Base-by-base conservation (phyloP, 2,329 filamentous ascomycete species). In the Endoconidiophora laricicola region DNA sequence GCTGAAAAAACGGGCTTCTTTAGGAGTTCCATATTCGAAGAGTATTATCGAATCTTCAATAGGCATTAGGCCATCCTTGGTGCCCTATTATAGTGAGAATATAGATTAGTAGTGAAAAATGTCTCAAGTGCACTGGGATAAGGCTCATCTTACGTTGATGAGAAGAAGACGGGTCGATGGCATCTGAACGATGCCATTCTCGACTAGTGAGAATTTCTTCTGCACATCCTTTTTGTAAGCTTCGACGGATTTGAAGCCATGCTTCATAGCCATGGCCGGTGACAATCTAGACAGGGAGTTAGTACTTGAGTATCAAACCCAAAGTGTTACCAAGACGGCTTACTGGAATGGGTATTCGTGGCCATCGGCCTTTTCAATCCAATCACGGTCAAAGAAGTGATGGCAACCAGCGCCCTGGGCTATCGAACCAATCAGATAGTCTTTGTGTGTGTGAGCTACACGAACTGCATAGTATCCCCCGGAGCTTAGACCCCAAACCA, bases 391-490 rank as follows among this genome's bases (percentile, higher is more conserved):
- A 56, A 76, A 70, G 57, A 75, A 76, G 56, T 73, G 65, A 60
- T 78, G 74, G 10, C 67, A 69, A 0, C 72, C 72, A 2, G 72
- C 72, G 0, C 74, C 74, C 56, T 78, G 74, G 12, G 76, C 79
- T 18, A 83, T 67, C 20, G 63, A 62, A 0, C 79, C 80, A 0
- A 63, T 61, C 18, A 85, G 62, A 7, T 64, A 61, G 0, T 66
- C 59, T 16, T 65, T 63, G 60, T 83, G 80, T n/a, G 78, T 83
- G 60, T 82, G 77, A 42, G 79, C 79, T n/a, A 76, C 69, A 16
- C 79, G 72, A 37, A 79, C 68, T 18, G 79, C 79, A 62, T 83
- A 81, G 66, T 82, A 83, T 0, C 79, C 79, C 26, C 80, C 80
- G 0, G 73, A 69, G 55, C 74, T 79, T 33, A 83, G 63, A 0